Evolutionary conservation across 2,329 filamentous ascomycete species (phyloP).

Genomic region (Cercospora zeae-maydis): DNA sequence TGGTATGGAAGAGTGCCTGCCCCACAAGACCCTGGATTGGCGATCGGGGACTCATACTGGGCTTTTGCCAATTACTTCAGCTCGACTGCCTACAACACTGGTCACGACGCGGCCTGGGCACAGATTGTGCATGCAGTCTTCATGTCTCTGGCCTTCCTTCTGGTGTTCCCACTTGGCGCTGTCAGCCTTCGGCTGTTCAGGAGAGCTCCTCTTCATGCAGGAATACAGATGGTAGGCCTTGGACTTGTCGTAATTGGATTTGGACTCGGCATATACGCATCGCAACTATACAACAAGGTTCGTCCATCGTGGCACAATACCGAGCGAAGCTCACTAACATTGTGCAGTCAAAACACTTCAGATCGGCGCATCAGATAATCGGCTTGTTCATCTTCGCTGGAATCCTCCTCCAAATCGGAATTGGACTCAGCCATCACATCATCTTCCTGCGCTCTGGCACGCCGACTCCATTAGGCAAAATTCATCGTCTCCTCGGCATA

Average conservation of each 20-base stretch:
- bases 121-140: conserved; percentile 33
- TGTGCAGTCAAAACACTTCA: conserved; percentile 42
- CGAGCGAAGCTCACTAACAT: not conserved
- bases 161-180: conserved; percentile 38
- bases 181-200: conserved; percentile 40
- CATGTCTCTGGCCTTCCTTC: conserved; percentile 37
- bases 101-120: conserved; percentile 24
- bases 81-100: conserved; percentile 27
- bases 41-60: conserved; percentile 25
- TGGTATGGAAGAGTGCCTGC: conserved; percentile 38
- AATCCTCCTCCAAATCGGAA: conserved; percentile 37
- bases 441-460: conserved; percentile 32
- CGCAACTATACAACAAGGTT: conserved; percentile 41
- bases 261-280: conserved; percentile 43
- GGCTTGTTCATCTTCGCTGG: conserved; percentile 41
- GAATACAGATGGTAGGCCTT: conserved; percentile 39
- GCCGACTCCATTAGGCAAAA: conserved; percentile 46
- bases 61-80: conserved; percentile 28
- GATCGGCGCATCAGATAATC: conserved; percentile 47
- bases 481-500: conserved; percentile 59
- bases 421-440: conserved; percentile 42
- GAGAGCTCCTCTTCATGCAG: conserved; percentile 43
- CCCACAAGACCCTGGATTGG: conserved; percentile 27
- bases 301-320: conserved; percentile 14
- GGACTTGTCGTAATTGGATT: conserved; percentile 40